Conservation (phyloP, 352 stramenopile species). For the Phytophthora hibernalis region DNA sequence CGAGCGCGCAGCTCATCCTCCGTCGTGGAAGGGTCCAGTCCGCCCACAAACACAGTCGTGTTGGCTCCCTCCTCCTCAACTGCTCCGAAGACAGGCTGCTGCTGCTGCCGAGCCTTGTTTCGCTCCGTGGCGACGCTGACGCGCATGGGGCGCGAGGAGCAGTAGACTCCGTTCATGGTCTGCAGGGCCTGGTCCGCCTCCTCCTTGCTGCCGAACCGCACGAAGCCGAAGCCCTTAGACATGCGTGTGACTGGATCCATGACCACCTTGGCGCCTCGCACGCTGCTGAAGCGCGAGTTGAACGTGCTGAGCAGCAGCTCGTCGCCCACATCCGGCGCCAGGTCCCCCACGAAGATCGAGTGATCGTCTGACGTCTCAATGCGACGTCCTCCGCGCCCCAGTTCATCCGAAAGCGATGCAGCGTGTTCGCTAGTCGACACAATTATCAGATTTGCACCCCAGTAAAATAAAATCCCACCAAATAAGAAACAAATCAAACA, state of each 20-base stretch:
- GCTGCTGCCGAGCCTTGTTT: conserved; percentile 51
- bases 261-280: conserved; percentile 91
- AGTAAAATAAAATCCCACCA: neutral
- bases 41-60: conserved; percentile 93
- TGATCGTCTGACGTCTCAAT: conserved; percentile 88
- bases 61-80: conserved; percentile 75
- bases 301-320: conserved; percentile 90
- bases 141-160: conserved; percentile 88
- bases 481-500: neutral
- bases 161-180: conserved; percentile 92
- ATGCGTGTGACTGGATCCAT: conserved; percentile 90
- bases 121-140: conserved; percentile 91
- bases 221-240: conserved; percentile 94
- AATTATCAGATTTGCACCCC: conserved; percentile 13
- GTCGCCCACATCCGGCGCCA: conserved; percentile 91
- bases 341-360: conserved; percentile 93
- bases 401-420: conserved; percentile 93
- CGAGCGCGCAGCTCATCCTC: conserved; percentile 87
- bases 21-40: conserved; percentile 79
- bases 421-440: conserved; percentile 74
- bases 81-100: conserved; percentile 34
- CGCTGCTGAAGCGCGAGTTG: conserved; percentile 75
- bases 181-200: conserved; percentile 89
- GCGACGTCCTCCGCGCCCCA: conserved; percentile 89
- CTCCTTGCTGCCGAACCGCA: conserved; percentile 89